Base-by-base conservation (phyloP, 225 moss, liverwort and hornwort species). In the Pseudoscleropodium purum region DNA sequence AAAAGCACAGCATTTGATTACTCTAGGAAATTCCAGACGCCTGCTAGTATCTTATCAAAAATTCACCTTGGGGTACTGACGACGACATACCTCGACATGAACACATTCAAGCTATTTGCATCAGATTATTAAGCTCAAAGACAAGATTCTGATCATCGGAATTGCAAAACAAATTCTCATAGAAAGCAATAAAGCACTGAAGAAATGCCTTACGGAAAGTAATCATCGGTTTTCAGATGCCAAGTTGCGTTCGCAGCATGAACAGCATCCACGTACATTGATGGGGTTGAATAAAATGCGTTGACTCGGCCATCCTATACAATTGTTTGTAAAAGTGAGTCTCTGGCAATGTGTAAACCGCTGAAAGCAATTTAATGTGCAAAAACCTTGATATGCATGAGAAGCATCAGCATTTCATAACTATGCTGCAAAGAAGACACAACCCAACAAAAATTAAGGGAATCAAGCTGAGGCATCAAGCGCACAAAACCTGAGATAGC, bases 301-400 rank as follows among this genome's bases (percentile, higher is more conserved):
- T 97, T 99, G 54, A 99, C 97, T 73, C 99, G 96, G 43, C 99
- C 99, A 95, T 99, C 99, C 96, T 96, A 83, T 57, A 87, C 43
- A 90, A 84, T 69, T 54, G 79, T 52, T 84, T 39, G 59, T 18
- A 89, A 60, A 86, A 81, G 60, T 84, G 57, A 91, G 72, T 69
- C 83, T 76, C 41, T 51, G 73, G 59, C 57, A 65, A 79, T 37
- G 59, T 45, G 64, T 63, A 85, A 82, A 85, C 41, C 37, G 47
- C 87, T 89, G 54, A 64, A 87, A 87, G 75, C n/a, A 86, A 66
- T 66, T 51, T 57, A 76, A 63, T 72, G 65, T 67, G 33, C 75
- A 87, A 75, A 43, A 90, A 59, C 82, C 81, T 57, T 80, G 18
- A 30, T 64, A 82, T 66, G 64, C 79, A 82, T 80, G 29, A 68